Evolutionary conservation across 2,329 filamentous ascomycete species (phyloP).

Genomic region (Fusarium mundagurra): DNA sequence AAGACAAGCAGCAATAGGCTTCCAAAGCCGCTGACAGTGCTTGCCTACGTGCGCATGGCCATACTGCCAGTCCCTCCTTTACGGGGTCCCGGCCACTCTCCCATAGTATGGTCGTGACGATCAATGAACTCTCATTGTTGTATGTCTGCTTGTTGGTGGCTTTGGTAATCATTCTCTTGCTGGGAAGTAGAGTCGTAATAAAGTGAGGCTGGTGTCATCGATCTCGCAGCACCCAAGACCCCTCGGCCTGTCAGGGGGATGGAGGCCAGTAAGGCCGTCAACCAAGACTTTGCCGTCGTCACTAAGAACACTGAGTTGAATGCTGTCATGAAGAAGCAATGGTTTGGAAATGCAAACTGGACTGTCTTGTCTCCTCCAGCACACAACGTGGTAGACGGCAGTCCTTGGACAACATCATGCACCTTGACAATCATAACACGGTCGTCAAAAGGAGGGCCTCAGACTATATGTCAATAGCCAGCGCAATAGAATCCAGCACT

Average conservation of each 20-base stretch:
- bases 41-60: neutral
- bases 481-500: neutral
- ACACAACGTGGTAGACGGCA: neutral
- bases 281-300: rapidly evolving
- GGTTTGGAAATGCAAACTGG: rapidly evolving
- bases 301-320: neutral
- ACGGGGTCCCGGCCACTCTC: rapidly evolving
- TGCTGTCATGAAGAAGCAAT: neutral
- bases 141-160: rapidly evolving
- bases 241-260: neutral
- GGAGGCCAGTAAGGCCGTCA: neutral
- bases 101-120: neutral
- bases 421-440: rapidly evolving
- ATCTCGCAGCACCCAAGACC: neutral
- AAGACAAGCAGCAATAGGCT: rapidly evolving
- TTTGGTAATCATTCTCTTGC: neutral
- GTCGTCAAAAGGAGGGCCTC: neutral
- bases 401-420: neutral
- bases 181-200: neutral
- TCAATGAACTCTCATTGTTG: rapidly evolving
- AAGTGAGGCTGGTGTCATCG: neutral
- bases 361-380: neutral
- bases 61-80: neutral
- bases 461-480: neutral
- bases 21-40: neutral